phyloP scores from a whole-genome alignment of 2,329 filamentous ascomycete species.

The Scortechinia acanthostroma region DNA sequence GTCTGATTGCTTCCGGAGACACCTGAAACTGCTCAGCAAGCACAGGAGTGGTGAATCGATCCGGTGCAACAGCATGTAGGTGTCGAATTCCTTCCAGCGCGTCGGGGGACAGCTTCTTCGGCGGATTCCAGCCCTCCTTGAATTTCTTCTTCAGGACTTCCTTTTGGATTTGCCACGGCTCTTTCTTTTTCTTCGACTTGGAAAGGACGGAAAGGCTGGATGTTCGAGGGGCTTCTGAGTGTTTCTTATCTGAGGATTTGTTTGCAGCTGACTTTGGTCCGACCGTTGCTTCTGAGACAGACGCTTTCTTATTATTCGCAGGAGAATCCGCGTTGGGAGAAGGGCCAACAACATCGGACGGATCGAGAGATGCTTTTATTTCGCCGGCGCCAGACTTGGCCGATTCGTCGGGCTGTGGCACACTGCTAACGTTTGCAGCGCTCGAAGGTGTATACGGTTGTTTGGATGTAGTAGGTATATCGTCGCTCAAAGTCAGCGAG shows the following conservation, averaged over 20 bases:
- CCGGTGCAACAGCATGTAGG: conserved; percentile 45
- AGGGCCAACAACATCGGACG: background rate
- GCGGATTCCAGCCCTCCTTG: conserved; percentile 46
- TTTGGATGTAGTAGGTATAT: background rate
- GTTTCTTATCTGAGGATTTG: background rate
- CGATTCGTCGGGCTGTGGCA: background rate
- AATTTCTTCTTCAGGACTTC: conserved; percentile 47
- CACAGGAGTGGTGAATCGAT: conserved; percentile 44
- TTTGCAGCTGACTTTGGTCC: no score
- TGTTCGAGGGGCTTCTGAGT: no score
- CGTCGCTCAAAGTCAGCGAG: no score
- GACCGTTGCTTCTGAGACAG: no score
- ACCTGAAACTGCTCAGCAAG: conserved; percentile 56
- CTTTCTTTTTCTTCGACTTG: conserved; percentile 11
- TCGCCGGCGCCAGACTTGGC: no score
- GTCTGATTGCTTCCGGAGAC: conserved; percentile 53
- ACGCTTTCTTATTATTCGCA: no score
- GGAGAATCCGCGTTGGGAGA: background rate
- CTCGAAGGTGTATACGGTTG: background rate
- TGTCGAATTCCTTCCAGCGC: conserved; percentile 56
- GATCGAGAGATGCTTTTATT: background rate
- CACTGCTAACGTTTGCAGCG: background rate
- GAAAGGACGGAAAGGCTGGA: no score
- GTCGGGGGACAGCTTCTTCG: conserved; percentile 58
- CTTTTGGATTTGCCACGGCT: conserved; percentile 53